Conservation (phyloP, 179 eudicot species). For the Beta corolliflora region DNA sequence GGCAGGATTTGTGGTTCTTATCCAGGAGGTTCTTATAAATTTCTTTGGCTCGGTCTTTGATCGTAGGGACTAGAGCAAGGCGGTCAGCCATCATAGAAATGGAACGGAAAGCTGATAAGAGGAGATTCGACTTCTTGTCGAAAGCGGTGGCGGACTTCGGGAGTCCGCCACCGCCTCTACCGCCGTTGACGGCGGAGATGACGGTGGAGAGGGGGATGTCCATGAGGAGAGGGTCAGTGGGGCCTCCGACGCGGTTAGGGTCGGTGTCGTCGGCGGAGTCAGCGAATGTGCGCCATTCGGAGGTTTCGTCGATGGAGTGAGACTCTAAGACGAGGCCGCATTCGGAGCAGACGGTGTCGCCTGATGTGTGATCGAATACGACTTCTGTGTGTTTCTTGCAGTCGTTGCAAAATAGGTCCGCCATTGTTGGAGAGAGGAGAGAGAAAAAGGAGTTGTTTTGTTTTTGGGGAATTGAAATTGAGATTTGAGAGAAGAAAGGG, state of each 20-base stretch:
- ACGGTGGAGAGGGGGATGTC: conserved; percentile 25
- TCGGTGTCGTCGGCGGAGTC: conserved; percentile 39
- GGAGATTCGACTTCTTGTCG: conserved; percentile 24
- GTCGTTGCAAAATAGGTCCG: conserved; percentile 41
- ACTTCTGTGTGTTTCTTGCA: conserved; percentile 50
- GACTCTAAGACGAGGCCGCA: conserved; percentile 63
- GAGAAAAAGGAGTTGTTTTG: neutral
- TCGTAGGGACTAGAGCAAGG: conserved; percentile 5
- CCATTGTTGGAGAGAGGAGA: neutral
- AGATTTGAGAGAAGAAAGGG: no score
- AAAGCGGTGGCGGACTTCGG: neutral
- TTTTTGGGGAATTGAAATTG: neutral
- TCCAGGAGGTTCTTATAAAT: conserved; percentile 38
- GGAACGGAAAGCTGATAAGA: conserved; percentile 37
- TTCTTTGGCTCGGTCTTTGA: conserved; percentile 42
- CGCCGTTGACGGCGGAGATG: conserved; percentile 2
- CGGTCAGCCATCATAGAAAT: conserved; percentile 56
- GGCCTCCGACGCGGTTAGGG: conserved; percentile 53
- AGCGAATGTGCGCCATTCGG: conserved; percentile 68
- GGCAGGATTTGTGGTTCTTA: conserved; percentile 30
- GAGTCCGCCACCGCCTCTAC: neutral
- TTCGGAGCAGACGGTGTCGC: conserved; percentile 59
- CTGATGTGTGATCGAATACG: conserved; percentile 49
- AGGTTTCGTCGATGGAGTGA: conserved; percentile 51
- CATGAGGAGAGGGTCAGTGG: conserved; percentile 46